Conservation (phyloP, 495 filamentous ascomycete genomes). For the Daldinia caldariorum region DNA sequence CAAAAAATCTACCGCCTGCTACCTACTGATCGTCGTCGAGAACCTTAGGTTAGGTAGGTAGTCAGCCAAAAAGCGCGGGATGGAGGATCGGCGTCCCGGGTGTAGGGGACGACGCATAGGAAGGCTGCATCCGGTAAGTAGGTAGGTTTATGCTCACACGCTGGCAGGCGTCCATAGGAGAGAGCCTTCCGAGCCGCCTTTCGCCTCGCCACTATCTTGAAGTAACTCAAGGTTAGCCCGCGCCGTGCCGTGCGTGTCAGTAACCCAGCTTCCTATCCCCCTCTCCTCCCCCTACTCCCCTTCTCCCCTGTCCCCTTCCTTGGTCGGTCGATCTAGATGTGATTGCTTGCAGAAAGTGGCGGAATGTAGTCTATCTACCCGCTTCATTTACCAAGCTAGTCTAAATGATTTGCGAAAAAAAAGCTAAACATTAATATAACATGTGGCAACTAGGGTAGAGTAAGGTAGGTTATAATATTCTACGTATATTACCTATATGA, state of each 20-base stretch:
- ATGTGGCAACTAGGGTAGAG: conserved; percentile 4
- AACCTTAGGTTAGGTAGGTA: conserved; percentile 2
- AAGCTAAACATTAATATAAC: conserved; percentile 9
- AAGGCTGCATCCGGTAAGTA: conserved; percentile 44
- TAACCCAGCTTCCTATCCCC: too few relatives aligned
- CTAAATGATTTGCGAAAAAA: background rate
- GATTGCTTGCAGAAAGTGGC: conserved; percentile 41
- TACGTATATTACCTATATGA: background rate
- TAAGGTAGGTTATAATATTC: background rate
- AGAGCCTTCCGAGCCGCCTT: conserved; percentile 28
- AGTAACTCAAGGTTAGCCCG: conserved; percentile 20
- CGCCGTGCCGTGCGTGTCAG: conserved; percentile 1
- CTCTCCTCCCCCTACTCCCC: too few relatives aligned
- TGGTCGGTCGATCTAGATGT: conserved; percentile 34
- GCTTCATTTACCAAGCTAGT: conserved; percentile 13
- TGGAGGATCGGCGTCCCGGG: conserved; percentile 42
- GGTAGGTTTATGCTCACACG: conserved; percentile 17
- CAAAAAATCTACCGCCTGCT: conserved; percentile 9
- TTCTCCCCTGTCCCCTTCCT: background rate
- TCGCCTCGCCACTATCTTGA: conserved; percentile 24
- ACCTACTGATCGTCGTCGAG: conserved; percentile 29
- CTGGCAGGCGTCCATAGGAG: conserved; percentile 5
- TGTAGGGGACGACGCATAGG: conserved; percentile 41
- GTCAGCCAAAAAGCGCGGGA: conserved; percentile 29
- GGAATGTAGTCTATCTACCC: conserved; percentile 18